phyloP scores from a whole-genome alignment of 495 filamentous ascomycete species.

The Penicillium crystallinum region DNA sequence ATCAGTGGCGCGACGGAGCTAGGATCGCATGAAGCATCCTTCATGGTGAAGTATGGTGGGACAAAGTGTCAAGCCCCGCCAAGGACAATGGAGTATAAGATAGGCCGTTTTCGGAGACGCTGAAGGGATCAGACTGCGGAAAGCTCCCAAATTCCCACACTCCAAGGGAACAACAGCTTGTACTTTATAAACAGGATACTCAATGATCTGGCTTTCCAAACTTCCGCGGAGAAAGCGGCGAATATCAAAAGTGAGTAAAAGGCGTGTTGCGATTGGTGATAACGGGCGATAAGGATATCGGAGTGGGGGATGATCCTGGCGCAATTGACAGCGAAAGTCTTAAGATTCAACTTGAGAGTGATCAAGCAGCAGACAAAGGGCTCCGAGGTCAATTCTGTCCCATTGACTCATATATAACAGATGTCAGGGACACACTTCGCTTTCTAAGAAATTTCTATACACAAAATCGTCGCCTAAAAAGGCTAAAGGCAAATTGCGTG shows the following conservation, averaged over 20 bases:
- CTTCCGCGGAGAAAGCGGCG: constrained; percentile 30
- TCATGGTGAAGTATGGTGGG: constrained; percentile 27
- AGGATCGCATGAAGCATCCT: constrained; percentile 25
- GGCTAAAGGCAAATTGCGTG: constrained; percentile 3
- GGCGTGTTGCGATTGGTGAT: constrained; percentile 22
- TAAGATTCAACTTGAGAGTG: background rate
- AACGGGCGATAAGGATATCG: constrained; percentile 19
- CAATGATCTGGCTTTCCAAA: constrained; percentile 7
- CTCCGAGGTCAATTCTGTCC: background rate
- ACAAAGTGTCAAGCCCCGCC: constrained; percentile 18
- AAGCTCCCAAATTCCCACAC: background rate
- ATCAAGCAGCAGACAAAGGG: background rate
- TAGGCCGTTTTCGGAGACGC: background rate
- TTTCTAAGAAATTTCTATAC: constrained; percentile 16
- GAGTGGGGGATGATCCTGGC: background rate
- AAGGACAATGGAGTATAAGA: background rate
- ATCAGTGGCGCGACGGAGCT: constrained; percentile 51
- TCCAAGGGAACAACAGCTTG: background rate
- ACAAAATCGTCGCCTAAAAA: constrained; percentile 6
- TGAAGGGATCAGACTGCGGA: background rate
- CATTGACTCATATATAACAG: background rate
- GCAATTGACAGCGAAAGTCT: background rate
- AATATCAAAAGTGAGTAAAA: constrained; percentile 23
- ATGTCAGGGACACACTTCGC: background rate
- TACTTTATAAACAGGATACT: background rate